A percentile compares a stretch with the other conserved stretches of the same genome.
Conservation (phyloP, 2,329 filamentous ascomycete genomes). For the Claviceps spartinae region DNA sequence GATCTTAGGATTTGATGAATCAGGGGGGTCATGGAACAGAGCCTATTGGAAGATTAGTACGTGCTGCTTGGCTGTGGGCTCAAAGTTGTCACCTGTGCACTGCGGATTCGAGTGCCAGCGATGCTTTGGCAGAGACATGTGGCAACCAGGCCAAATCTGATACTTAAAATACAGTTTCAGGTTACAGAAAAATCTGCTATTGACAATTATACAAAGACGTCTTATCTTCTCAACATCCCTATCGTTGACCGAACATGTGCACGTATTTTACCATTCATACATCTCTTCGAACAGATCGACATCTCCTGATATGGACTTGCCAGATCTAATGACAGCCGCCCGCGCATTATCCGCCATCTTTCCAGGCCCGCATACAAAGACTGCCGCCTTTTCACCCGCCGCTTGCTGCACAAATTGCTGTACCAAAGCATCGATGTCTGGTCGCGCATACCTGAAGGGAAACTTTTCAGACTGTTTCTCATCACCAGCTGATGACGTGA, state of each 20-base stretch:
- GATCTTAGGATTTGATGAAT: too few species aligned
- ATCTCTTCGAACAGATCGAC: not conserved
- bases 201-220: not conserved
- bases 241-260: not conserved
- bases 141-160: too few species aligned
- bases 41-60: too few species aligned
- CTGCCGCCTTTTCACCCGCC: slow-evolving; percentile 14
- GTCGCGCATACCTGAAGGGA: not conserved
- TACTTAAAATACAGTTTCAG: too few species aligned
- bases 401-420: slow-evolving; percentile 1
- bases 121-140: too few species aligned
- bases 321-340: slow-evolving; percentile 11
- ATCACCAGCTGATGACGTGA: not conserved
- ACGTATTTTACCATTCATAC: not conserved
- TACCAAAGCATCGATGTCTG: not conserved
- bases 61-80: too few species aligned
- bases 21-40: too few species aligned
- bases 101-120: too few species aligned
- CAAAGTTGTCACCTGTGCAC: too few species aligned
- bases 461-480: not conserved
- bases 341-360: slow-evolving; percentile 23
- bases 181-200: too few species aligned
- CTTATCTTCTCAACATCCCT: not conserved
- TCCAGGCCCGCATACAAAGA: slow-evolving; percentile 24
- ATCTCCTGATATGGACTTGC: not conserved